These are phyloP conservation scores for Graphiopsis chlorocephala DNA, from an alignment of 2,329 filamentous ascomycete genomes.

Conservation along the genomic window DNA sequence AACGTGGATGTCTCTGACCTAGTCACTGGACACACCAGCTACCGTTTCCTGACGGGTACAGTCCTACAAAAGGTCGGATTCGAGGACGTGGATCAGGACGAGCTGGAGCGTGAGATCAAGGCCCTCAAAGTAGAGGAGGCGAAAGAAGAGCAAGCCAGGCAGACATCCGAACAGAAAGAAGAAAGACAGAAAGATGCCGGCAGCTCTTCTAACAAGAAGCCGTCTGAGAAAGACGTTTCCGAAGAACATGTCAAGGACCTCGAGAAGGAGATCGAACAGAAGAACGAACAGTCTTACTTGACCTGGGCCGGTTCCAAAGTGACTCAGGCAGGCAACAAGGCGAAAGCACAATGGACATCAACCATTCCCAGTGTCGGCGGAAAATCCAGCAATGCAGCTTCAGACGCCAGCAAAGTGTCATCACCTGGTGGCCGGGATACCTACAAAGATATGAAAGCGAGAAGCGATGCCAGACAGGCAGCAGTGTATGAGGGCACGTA, in stretches of 20 bases:
- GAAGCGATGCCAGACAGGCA: conserved; percentile 18
- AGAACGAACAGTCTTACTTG: conserved; percentile 45
- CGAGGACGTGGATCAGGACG: conserved; percentile 49
- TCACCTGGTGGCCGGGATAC: conserved; percentile 1
- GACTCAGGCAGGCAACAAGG: conserved; percentile 29
- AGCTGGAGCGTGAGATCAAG: conserved; percentile 47
- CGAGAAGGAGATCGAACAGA: conserved; percentile 43
- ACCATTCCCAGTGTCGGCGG: conserved; percentile 11
- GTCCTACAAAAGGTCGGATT: conserved; percentile 54
- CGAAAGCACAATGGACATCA: conserved; percentile 14
- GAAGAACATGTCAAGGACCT: conserved; percentile 36
- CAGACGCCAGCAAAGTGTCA: not conserved
- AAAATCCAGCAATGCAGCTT: not conserved
- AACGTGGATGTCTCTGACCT: conserved; percentile 54
- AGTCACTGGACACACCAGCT: conserved; percentile 51
- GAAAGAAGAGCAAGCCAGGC: conserved; percentile 37
- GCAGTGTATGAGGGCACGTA: conserved; percentile 8
- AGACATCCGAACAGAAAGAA: conserved; percentile 29
- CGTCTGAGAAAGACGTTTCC: conserved; percentile 24
- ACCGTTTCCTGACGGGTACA: conserved; percentile 50
- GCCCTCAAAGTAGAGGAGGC: conserved; percentile 39
- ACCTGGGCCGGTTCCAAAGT: conserved; percentile 44
- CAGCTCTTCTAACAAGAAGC: conserved; percentile 16
- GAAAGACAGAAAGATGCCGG: conserved; percentile 9
- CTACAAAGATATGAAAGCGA: conserved; percentile 19